Percentiles rank a stretch among this genome's conserved stretches.
phyloP scores from a whole-genome alignment of 805 yeast genomes.

The Zygosaccharomyces bisporus region DNA sequence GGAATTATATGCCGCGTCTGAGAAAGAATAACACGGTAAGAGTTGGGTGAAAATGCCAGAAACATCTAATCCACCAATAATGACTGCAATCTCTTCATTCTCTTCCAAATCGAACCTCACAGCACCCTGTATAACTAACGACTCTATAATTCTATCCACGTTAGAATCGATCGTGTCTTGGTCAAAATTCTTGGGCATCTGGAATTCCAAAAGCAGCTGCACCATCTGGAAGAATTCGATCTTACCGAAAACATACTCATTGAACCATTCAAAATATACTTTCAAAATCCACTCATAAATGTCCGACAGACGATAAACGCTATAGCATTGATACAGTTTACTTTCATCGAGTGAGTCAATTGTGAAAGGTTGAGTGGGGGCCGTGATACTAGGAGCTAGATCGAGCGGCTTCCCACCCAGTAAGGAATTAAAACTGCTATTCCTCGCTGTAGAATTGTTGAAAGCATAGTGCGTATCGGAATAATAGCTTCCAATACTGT shows the following conservation, averaged over 20 bases:
- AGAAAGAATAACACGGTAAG: constrained; percentile 35
- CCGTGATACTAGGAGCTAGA: constrained; percentile 34
- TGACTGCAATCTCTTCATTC: constrained; percentile 33
- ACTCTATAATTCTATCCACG: constrained; percentile 46
- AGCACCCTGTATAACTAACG: constrained; percentile 43
- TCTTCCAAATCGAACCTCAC: constrained; percentile 38
- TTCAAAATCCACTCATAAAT: constrained; percentile 53
- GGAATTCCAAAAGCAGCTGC: constrained; percentile 47
- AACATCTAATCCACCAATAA: constrained; percentile 35
- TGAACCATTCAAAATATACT: constrained; percentile 50
- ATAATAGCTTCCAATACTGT: constrained; percentile 32
- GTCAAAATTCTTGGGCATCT: constrained; percentile 46
- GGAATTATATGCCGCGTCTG: constrained; percentile 39
- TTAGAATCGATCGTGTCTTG: constrained; percentile 48
- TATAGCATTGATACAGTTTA: constrained; percentile 48
- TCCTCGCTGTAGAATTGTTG: constrained; percentile 31
- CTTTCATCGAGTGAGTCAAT: constrained; percentile 45
- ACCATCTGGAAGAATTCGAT: constrained; percentile 53
- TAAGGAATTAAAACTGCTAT: constrained; percentile 33
- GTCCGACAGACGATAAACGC: constrained; percentile 45
- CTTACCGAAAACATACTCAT: constrained; percentile 46
- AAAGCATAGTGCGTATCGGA: constrained; percentile 36
- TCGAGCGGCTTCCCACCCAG: constrained; percentile 35
- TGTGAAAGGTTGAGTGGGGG: constrained; percentile 57
- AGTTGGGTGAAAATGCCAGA: constrained; percentile 37